phyloP scores from a whole-genome alignment of 495 filamentous ascomycete genomes.

The Talaromyces stipitatus region DNA sequence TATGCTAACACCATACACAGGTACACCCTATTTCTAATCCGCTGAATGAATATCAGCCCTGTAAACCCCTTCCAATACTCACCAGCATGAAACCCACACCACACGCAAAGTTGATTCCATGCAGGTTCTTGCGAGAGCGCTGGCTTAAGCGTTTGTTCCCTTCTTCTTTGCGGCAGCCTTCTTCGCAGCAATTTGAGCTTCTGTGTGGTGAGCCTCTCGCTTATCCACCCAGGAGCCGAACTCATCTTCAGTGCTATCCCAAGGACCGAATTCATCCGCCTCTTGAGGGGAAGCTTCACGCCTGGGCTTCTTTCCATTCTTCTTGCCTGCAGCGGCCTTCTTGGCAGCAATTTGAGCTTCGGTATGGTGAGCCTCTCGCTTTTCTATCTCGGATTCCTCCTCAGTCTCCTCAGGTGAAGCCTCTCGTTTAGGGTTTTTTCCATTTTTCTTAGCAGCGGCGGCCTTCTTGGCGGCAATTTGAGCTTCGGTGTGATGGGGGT shows the following conservation, averaged over 20 bases:
- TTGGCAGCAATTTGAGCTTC: background rate
- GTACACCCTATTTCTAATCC: too few relatives aligned
- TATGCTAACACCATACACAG: too few relatives aligned
- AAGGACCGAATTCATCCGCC: conserved; percentile 1
- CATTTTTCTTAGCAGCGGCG: background rate
- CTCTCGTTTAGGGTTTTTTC: background rate
- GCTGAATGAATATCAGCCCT: too few relatives aligned
- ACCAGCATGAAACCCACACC: too few relatives aligned
- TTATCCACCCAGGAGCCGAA: conserved; percentile 5
- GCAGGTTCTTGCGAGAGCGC: too few relatives aligned
- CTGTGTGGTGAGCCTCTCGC: background rate
- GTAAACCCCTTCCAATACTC: too few relatives aligned
- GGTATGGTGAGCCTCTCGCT: background rate
- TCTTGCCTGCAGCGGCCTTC: background rate
- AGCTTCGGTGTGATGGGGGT: background rate
- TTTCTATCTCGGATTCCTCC: background rate
- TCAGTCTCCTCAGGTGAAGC: background rate
- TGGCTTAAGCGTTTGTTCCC: background rate
- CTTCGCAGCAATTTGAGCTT: conserved; percentile 3
- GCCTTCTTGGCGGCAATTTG: conserved; percentile 3
- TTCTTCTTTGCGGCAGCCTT: conserved; percentile 1
- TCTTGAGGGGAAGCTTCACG: background rate
- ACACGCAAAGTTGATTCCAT: too few relatives aligned
- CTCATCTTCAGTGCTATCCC: conserved; percentile 1
- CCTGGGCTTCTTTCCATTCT: background rate